These are phyloP conservation scores for Pouteria glomerata DNA, from an alignment of 148 eudicot species.

Conservation along the genomic window DNA sequence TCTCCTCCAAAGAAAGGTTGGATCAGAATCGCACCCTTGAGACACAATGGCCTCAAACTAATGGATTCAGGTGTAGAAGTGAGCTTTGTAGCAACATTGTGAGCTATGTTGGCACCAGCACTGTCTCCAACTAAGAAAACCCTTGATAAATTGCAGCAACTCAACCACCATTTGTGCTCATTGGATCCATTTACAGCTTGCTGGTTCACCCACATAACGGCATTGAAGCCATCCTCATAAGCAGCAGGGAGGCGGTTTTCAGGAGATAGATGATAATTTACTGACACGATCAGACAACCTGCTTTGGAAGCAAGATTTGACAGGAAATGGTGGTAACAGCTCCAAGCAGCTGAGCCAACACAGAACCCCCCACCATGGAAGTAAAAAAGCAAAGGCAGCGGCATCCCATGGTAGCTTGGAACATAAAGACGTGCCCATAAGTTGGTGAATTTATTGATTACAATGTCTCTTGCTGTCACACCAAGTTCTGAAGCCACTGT, in stretches of 20 bases:
- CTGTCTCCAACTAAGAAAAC: constrained; percentile 59
- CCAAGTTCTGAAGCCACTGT: constrained; percentile 25
- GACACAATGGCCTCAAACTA: constrained; percentile 20
- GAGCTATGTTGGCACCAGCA: constrained; percentile 73
- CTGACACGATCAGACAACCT: constrained; percentile 52
- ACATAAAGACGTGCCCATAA: constrained; percentile 59
- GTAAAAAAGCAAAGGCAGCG: constrained; percentile 49
- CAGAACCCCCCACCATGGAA: constrained; percentile 94
- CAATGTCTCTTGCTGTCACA: constrained; percentile 36
- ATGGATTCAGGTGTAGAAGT: constrained; percentile 5
- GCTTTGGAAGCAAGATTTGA: constrained; percentile 46
- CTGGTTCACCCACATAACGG: constrained; percentile 50
- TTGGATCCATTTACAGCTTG: constrained; percentile 11
- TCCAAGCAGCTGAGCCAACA: constrained; percentile 83
- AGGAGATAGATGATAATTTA: constrained; percentile 70
- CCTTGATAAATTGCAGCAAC: constrained; percentile 27
- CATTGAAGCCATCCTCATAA: constrained; percentile 62
- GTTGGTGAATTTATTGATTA: constrained; percentile 31
- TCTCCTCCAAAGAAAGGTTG: constrained; percentile 87
- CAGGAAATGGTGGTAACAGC: constrained; percentile 72
- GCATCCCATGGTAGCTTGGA: constrained; percentile 25
- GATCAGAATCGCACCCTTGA: constrained; percentile 53
- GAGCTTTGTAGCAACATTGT: constrained; percentile 32
- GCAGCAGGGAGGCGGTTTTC: constrained; percentile 81
- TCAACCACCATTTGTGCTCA: constrained; percentile 42